Evolutionary conservation across 345 rosid genomes (phyloP).

Genomic region (Eucalyptus brandiana): DNA sequence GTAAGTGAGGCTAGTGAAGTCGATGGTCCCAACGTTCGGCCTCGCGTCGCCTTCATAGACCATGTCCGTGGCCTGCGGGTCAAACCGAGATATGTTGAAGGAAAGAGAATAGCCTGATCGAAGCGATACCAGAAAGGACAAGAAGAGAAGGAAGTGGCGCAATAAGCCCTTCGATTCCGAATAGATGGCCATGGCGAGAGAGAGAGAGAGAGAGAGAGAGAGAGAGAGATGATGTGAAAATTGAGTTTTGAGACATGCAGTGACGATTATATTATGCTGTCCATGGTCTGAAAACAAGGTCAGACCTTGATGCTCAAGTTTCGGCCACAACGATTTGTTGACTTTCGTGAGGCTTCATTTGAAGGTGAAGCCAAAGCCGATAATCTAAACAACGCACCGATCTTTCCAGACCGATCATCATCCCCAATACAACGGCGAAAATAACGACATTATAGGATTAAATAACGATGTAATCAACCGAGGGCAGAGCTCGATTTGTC

Average conservation of each 20-base stretch:
- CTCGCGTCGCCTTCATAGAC: conserved; percentile 21
- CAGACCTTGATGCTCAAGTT: not conserved
- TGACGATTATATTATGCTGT: not conserved
- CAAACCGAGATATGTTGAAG: conserved; percentile 9
- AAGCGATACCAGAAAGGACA: not conserved
- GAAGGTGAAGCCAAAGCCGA: not conserved
- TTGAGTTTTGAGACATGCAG: not conserved
- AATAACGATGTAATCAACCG: not conserved
- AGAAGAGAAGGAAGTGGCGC: not conserved
- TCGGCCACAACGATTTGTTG: not conserved
- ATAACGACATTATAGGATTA: not conserved
- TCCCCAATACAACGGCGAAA: not conserved
- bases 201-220: not conserved
- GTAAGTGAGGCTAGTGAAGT: conserved; percentile 4
- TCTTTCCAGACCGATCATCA: not conserved
- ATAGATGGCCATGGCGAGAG: not conserved
- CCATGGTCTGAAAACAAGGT: not conserved
- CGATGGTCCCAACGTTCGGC: conserved; percentile 6
- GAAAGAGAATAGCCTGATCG: not conserved
- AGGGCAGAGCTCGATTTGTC: not conserved
- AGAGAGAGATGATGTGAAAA: not conserved
- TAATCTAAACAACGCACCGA: not conserved
- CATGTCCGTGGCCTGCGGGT: not conserved
- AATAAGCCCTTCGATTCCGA: not conserved
- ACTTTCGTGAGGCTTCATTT: not conserved